Evolutionary conservation across 108 stramenopile genomes (phyloP), one percentile per base, ranked within the genome.

Genomic region (Fistulifera solaris): DNA sequence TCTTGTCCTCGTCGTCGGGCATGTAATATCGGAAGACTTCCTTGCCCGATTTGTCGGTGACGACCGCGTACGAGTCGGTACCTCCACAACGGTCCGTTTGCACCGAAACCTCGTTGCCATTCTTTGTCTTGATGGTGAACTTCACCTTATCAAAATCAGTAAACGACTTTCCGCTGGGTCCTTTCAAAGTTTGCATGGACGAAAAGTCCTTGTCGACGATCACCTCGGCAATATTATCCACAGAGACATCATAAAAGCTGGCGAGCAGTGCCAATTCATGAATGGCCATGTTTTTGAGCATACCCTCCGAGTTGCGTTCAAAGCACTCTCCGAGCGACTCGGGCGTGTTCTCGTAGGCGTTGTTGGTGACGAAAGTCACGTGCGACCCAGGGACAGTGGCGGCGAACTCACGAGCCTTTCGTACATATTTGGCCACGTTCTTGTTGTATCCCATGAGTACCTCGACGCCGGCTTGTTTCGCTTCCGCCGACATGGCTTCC

Each of bases 361-460:
- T 94, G 73, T 94, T 91, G 48, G 83, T 82, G 41, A 94, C 85
- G 62, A 94, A 91, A 52, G 93, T 91, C 25, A 90, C 78, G 42
- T 85, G 78, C 26, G 75, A 73, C 44, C 79, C 89, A 0, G 58
- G 58, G 28, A 48, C 40, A 22, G 62, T 53, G 23, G 81, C 74
- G 7, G 80, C 77, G 49, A 65, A 83, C 48, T 91, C 89, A 11
- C 85, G 70, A 11, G 85, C 78, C 58, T 83, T 87, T 41, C 66
- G 50, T 28, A 91, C 89, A 59, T 83, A 94, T 67, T 89, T 91
- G 83, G 85, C 87, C 7, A 94, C 93, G 56, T 94, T 94, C 73
- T 94, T 94, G 69, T 94, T 94, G 85, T 89, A 94, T 47, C 93
- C 89, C 93, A 94, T 94, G 65, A 84, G 78, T 51, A 94, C 86